Evolutionary conservation across 1,284 basidiomycete genomes (phyloP), one percentile per base, ranked within the genome.

Genomic region (Porphyrellus sp.): DNA sequence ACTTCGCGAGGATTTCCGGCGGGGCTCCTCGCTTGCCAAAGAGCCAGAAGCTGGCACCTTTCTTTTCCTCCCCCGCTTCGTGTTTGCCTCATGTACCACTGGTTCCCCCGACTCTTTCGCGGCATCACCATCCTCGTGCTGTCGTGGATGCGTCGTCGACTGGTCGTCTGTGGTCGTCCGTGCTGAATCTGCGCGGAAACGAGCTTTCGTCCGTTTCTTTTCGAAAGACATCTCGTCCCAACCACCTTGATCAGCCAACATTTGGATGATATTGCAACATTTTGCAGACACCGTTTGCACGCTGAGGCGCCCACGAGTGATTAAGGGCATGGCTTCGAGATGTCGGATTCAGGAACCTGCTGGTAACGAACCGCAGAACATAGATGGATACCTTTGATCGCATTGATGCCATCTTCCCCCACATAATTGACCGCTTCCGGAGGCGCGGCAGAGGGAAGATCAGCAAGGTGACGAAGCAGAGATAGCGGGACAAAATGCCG

Each of bases 301-400:
- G 69, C 93, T 96, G 46, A 98, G 76, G 46, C 96, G 76, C 1
- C 94, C 93, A 8, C 91, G 80, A 20, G 81, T 88, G 16, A 98
- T 78, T 23, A 98, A 75, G 40, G 87, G 80, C 92, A 96, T 97
- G 6, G 63, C 81, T 81, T 67, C 60, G 43, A 38, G 40, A 46
- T 35, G 38, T 43, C 23, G 11, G 8, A 28, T 21, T 52, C 40
- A 60, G 50, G 13, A 48, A 47, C 34, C 27, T 27, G 20, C 30
- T 11, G 2, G 23, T 20, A n/a, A 49, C 34, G 12, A 42, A 40
- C 31, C 20, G 27, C 38, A 58, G 27, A 41, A 25, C 15, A 20
- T 38, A 25, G 54, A 28, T 34, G 25, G 63, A 18, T 57, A 82
- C 86, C 75, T 78, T 85, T 83, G 50, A 89, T 79, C 11, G 80